Evolutionary conservation across 495 filamentous ascomycete species (phyloP).

Genomic region (Aspergillus conjunctus): DNA sequence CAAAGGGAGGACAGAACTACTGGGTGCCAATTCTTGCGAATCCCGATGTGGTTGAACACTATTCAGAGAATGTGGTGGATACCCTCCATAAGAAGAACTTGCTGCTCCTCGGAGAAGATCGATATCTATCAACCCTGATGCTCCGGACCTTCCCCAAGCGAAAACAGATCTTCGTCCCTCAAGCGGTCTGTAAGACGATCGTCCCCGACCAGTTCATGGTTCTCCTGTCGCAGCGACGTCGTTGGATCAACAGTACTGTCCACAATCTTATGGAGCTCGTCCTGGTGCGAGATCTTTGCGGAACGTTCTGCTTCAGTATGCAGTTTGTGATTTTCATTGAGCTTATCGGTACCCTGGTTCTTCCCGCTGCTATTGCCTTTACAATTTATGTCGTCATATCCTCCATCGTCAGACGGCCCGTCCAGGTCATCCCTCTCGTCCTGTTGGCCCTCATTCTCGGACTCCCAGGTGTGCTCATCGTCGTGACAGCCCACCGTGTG

Average conservation of each 20-base stretch:
- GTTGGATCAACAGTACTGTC: conserved; percentile 99
- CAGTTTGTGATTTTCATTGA: conserved; percentile 98
- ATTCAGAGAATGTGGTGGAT: conserved; percentile 99
- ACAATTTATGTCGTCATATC: conserved; percentile 94
- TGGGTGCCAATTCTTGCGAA: conserved; percentile 99
- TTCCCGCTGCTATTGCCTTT: conserved; percentile 94
- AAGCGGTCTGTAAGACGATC: conserved; percentile 97
- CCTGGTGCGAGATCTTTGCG: conserved; percentile 92
- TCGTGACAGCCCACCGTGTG: conserved; percentile 92
- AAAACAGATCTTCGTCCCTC: conserved; percentile 97
- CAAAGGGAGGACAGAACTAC: conserved; percentile 97
- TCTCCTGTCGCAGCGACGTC: conserved; percentile 86
- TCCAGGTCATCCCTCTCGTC: conserved; percentile 90
- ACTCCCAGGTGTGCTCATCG: conserved; percentile 88
- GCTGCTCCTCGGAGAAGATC: conserved; percentile 92
- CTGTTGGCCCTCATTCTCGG: conserved; percentile 91
- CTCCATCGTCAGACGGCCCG: conserved; percentile 78
- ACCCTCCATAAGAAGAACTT: conserved; percentile 98
- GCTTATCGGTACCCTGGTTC: conserved; percentile 87
- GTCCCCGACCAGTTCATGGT: conserved; percentile 94
- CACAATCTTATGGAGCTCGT: conserved; percentile 99
- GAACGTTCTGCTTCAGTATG: conserved; percentile 99
- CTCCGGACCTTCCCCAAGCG: conserved; percentile 98
- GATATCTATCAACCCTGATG: conserved; percentile 96
- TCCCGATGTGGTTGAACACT: conserved; percentile 98